Evolutionary conservation across 1,139 yeast species (phyloP), one percentile per base, ranked within the genome.

Genomic region (Candida buenavistaensis): DNA sequence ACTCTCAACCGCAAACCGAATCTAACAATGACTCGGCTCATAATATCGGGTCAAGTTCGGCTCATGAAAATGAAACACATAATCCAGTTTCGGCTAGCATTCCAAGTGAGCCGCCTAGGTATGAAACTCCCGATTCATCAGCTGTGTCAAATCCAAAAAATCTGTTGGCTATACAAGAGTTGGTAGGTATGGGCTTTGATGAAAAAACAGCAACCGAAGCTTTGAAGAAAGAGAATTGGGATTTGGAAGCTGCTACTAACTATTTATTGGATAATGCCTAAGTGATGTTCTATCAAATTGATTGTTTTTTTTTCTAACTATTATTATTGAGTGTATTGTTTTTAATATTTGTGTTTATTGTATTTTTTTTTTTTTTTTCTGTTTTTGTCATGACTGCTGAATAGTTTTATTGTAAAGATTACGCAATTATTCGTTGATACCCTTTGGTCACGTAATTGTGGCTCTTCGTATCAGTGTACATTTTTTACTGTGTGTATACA

Each of bases 161-260:
- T 19, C 38, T 50, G 20, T 48, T 41, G 20, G 50, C 59, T 30
- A 68, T 87, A 23, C 83, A 81, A 45, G 96, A 88, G 55, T 68
- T 90, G 45, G 78, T 80, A 14, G 90, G 92, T 24, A 90, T 90
- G 97, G 97, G 97, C 2, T 90, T 90, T 55, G 76, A 78, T 23
- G 72, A 74, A 41, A 64, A 67, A 1, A 81, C 80, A 39, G 88
- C 92, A 1, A 50, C 70, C 8, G 72, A 68, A 7, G 97, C 97
- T 2, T 69, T 90, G 42, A 69, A 77, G 46, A 73, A 67, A 53
- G 80, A 80, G 51, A 69, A 79, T 43, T 86, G 92, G 83, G 78
- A 85, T 51, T 62, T 89, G 35, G 90, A 83, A 44, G 82, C 82
- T 36, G 96, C 97, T 15, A 85, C 96, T 7, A 89, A 90, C 56